Evolutionary conservation across 2,329 filamentous ascomycete species (phyloP).

Genomic region (Trichoderma brevicompactum): DNA sequence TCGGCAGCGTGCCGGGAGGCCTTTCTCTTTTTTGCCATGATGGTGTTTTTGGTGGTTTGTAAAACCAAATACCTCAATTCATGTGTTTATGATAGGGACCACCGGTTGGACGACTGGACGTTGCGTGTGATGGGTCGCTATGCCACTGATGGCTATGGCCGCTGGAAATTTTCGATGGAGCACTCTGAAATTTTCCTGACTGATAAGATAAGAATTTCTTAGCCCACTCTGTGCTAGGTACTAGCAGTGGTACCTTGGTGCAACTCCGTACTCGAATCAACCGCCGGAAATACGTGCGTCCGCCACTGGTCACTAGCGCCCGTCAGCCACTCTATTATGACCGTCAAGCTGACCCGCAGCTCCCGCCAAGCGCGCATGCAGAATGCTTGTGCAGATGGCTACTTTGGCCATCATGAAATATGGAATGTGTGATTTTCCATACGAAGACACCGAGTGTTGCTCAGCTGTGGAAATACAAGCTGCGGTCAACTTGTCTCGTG

Average conservation of each 20-base stretch:
- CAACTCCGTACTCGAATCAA: not conserved
- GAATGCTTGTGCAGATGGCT: too few relatives aligned
- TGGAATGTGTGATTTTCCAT: too few relatives aligned
- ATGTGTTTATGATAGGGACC: not conserved
- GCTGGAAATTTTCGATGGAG: conserved; percentile 22
- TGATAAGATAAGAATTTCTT: conserved; percentile 33
- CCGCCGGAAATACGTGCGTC: conserved; percentile 27
- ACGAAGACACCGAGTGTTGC: not conserved
- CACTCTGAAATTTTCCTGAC: conserved; percentile 32
- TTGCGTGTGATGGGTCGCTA: conserved; percentile 2
- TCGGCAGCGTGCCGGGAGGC: conserved; percentile 55
- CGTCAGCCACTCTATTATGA: too few relatives aligned
- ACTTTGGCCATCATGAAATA: too few relatives aligned
- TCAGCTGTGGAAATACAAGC: not conserved
- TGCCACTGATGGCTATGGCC: not conserved
- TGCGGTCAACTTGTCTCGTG: not conserved
- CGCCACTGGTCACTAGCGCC: not conserved
- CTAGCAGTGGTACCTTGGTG: not conserved
- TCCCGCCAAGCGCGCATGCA: too few relatives aligned
- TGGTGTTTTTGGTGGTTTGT: conserved; percentile 25
- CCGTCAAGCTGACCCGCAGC: too few relatives aligned
- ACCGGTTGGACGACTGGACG: not conserved
- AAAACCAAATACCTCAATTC: not conserved
- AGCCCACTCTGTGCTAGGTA: too few relatives aligned
- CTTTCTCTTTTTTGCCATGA: conserved; percentile 74